These are phyloP conservation scores for Fagus crenata DNA, from an alignment of 306 rosid species.

Conservation along the genomic window DNA sequence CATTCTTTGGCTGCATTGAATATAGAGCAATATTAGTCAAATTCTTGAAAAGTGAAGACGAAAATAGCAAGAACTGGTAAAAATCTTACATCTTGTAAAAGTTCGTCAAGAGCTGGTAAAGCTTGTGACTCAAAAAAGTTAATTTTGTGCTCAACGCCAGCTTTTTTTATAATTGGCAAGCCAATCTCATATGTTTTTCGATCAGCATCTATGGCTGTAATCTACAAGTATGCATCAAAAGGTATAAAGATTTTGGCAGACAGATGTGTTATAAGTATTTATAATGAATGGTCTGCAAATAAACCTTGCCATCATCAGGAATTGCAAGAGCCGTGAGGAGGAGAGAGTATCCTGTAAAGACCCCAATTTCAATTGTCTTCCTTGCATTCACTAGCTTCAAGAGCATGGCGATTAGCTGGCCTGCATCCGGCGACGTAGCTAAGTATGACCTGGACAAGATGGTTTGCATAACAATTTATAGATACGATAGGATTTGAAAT, in stretches of 20 bases:
- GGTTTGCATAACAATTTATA: too few species aligned
- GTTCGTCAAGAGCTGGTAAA: slow-evolving; percentile 23
- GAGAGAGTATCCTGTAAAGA: slow-evolving; percentile 43
- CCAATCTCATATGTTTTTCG: slow-evolving; percentile 32
- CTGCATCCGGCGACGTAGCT: slow-evolving; percentile 47
- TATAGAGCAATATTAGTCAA: background rate
- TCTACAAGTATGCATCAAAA: slow-evolving; percentile 15
- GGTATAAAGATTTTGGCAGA: background rate
- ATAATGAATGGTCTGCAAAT: background rate
- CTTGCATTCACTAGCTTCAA: slow-evolving; percentile 48
- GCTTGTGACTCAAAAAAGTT: slow-evolving; percentile 32
- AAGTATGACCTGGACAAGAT: slow-evolving; percentile 39
- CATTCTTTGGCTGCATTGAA: background rate
- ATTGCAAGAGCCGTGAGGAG: slow-evolving; percentile 40
- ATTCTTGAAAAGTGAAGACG: background rate
- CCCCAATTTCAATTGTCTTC: slow-evolving; percentile 42
- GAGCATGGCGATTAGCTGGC: slow-evolving; percentile 47
- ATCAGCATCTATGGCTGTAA: slow-evolving; percentile 32
- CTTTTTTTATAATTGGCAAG: slow-evolving; percentile 33
- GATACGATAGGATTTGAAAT: too few species aligned
- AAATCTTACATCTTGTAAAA: slow-evolving; percentile 28
- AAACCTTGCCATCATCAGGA: background rate
- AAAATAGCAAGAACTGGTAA: background rate
- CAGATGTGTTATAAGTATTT: too few species aligned
- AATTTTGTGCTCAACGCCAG: slow-evolving; percentile 39